A percentile compares a stretch with the other conserved stretches of the same genome.
Conservation (phyloP, 2,329 filamentous ascomycete species). For the Rasamsonia emersonii region DNA sequence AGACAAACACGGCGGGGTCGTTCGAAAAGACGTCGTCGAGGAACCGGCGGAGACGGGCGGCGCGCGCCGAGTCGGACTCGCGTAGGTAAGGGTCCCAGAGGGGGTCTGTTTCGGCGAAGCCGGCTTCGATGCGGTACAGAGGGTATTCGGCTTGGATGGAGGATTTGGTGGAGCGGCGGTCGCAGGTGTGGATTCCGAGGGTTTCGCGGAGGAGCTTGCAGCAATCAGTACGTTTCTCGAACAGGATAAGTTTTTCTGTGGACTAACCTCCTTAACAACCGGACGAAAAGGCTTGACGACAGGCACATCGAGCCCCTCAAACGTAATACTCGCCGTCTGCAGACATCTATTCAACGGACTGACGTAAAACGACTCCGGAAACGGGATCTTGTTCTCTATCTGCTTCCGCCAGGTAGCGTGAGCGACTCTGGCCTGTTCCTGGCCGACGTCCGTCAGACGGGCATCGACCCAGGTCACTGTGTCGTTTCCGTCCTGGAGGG, state of each 20-base stretch:
- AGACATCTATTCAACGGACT: conserved; percentile 52
- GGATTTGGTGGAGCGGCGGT: conserved; percentile 43
- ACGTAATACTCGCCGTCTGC: conserved; percentile 48
- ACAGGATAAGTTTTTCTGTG: background rate
- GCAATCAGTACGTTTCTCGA: background rate
- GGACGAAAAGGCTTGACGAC: conserved; percentile 42
- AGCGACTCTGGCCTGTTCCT: conserved; percentile 41
- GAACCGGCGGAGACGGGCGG: conserved; percentile 36
- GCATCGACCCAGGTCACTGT: conserved; percentile 51
- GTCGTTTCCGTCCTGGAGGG: conserved; percentile 48
- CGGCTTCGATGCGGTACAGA: conserved; percentile 42
- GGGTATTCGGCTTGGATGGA: conserved; percentile 44
- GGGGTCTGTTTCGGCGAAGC: conserved; percentile 47
- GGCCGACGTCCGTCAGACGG: conserved; percentile 45
- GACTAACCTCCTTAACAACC: conserved; percentile 45
- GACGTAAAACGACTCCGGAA: conserved; percentile 49
- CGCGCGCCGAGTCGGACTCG: conserved; percentile 42
- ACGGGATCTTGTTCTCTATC: conserved; percentile 40
- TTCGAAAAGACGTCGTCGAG: conserved; percentile 46
- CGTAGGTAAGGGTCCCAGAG: conserved; percentile 43
- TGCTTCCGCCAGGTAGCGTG: conserved; percentile 42
- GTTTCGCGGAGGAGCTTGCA: conserved; percentile 46
- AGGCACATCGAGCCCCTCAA: conserved; percentile 39
- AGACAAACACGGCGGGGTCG: conserved; percentile 42
- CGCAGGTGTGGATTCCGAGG: conserved; percentile 54